Base-by-base conservation (phyloP, 768 basidiomycete genomes). In the Butyriboletus loyo region DNA sequence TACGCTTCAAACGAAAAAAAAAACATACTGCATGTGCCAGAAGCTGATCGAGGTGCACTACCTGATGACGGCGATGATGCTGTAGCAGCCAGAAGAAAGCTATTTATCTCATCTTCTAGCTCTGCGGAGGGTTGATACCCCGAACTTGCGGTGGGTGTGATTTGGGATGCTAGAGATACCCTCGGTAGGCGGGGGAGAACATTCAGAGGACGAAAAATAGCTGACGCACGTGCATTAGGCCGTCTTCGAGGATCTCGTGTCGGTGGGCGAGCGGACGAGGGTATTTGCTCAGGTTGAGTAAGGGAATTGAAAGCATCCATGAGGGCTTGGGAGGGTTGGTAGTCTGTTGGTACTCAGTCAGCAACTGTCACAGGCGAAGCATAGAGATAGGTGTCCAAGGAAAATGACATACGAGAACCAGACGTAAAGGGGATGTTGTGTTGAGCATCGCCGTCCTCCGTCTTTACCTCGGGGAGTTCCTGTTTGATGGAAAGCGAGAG, bases 301-400 rank as follows among this genome's bases (percentile, higher is more conserved):
- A 50, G 55, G 5, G 43, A 43, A 24, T 50, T 35, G 17, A 58
- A 24, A 6, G 63, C 59, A 0, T 64, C 54, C 9, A 55, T 7
- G 24, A 65, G 56, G 9, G 57, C 51, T 31, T 35, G 32, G 1
- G 63, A 55, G 6, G 56, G 63, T 28, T 51, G 22, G 8, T 63
- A 55, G 37, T 24, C 59, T 64, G 37, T 32, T 28, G n/a, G 22
- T 1, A 14, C 8, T 15, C 4, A 4, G 8, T 32, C 17, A 46
- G 5, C 1, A 21, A 14, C 4, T 32, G 13, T 8, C 17, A 19
- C 21, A 7, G 6, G 14, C 21, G 5, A 48, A 31, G 15, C 13
- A 1, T 27, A 22, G 7, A 15, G 4, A 17, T 30, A 14, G 13
- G 14, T 14, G 1, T 4, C 11, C 9, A 39, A 28, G 2, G 22